Evolutionary conservation across 805 yeast species (phyloP).

Genomic region (Yarrowia deformans): DNA sequence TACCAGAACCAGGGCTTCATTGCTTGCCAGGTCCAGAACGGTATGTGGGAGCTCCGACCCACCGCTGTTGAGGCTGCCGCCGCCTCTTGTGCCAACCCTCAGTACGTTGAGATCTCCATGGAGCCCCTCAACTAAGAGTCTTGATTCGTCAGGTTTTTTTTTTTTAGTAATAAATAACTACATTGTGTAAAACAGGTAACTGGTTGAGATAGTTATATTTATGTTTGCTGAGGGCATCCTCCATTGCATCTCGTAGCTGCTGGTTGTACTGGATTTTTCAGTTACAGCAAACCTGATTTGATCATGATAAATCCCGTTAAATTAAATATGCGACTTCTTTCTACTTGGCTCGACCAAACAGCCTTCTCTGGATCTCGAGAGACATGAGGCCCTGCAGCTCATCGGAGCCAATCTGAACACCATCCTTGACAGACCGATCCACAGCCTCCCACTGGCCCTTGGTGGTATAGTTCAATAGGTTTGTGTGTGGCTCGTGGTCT

Average conservation of each 20-base stretch:
- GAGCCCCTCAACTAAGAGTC: conserved; percentile 34
- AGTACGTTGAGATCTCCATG: conserved; percentile 36
- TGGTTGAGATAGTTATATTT: too few species aligned
- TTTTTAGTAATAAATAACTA: background rate
- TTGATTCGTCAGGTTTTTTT: conserved; percentile 14
- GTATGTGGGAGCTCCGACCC: conserved; percentile 36
- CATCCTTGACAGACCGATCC: conserved; percentile 1
- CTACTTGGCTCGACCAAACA: conserved; percentile 15
- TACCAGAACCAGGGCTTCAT: conserved; percentile 38
- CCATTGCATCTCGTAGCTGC: too few species aligned
- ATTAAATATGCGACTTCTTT: conserved; percentile 1
- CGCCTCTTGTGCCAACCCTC: conserved; percentile 28
- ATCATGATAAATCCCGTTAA: background rate
- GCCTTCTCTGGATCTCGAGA: conserved; percentile 43
- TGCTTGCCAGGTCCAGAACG: conserved; percentile 33
- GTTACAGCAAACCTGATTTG: too few species aligned
- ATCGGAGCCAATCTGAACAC: conserved; percentile 43
- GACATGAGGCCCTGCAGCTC: conserved; percentile 47
- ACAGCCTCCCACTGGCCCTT: conserved; percentile 35
- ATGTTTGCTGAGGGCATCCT: too few species aligned
- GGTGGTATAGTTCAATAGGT: conserved; percentile 16
- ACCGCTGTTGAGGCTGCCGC: conserved; percentile 32
- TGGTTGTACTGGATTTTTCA: too few species aligned
- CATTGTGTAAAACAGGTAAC: too few species aligned
- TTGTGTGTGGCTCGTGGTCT: conserved; percentile 18